A percentile compares a stretch with the other conserved stretches of the same genome.
Evolutionary conservation across 129 eudicot species (phyloP).

Genomic region (Cynara cardunculus): DNA sequence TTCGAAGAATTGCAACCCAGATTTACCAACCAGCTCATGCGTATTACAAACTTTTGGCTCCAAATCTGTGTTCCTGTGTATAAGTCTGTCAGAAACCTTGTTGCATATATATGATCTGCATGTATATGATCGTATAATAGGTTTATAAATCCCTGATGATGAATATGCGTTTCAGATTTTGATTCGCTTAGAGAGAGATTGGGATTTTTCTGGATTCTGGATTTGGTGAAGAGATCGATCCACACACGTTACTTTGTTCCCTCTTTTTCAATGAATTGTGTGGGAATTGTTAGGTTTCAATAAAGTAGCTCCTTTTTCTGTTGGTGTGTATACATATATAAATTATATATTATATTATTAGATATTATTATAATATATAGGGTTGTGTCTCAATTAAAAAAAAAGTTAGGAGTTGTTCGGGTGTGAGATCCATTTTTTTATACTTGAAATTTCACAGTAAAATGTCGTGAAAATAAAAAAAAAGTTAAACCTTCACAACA

Average conservation of each 20-base stretch:
- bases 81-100: constrained; percentile 14
- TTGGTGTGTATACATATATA: not conserved
- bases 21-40: constrained; percentile 84
- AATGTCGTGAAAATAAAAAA: no score
- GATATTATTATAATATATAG: no score
- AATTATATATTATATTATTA: not conserved
- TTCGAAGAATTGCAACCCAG: constrained; percentile 54
- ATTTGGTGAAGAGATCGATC: constrained; percentile 24
- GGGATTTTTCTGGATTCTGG: constrained; percentile 6
- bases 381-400: no score
- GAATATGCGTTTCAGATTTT: not conserved
- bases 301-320: constrained; percentile 19
- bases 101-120: constrained; percentile 15
- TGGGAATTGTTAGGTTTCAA: constrained; percentile 29
- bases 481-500: no score
- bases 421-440: no score
- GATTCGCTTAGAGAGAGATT: not conserved
- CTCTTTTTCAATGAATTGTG: constrained; percentile 10
- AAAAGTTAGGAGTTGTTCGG: no score
- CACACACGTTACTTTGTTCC: constrained; percentile 32
- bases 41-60: constrained; percentile 33
- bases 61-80: not conserved
- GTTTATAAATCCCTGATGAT: not conserved
- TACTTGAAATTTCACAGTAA: no score
- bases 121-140: not conserved